These are phyloP conservation scores for Neofusicoccum ribis DNA, from an alignment of 2,329 filamentous ascomycete genomes.

Conservation along the genomic window DNA sequence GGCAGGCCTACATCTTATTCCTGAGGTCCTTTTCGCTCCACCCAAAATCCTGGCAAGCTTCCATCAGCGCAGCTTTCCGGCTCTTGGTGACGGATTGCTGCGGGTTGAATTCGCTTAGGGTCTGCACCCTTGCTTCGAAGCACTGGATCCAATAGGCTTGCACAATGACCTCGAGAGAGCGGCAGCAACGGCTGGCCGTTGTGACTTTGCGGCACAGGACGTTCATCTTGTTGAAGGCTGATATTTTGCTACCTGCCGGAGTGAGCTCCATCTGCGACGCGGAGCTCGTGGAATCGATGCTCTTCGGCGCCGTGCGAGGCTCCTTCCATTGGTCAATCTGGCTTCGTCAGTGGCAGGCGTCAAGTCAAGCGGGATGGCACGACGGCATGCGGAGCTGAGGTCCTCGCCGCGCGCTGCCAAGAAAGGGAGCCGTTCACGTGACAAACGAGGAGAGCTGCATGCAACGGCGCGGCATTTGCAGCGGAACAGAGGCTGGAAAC, in stretches of 20 bases:
- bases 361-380: no score
- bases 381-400: no score
- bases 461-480: no score
- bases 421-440: background rate
- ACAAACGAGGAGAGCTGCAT: background rate
- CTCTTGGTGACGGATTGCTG: constrained; percentile 49
- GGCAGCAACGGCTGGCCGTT: constrained; percentile 53
- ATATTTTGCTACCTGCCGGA: background rate
- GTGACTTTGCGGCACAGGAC: constrained; percentile 47
- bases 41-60: constrained; percentile 55
- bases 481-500: no score
- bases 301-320: background rate
- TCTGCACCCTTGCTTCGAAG: constrained; percentile 53
- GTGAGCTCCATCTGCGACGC: background rate
- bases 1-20: constrained; percentile 43
- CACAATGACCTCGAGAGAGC: constrained; percentile 60
- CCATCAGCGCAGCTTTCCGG: constrained; percentile 53
- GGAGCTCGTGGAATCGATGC: background rate
- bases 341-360: constrained; percentile 21
- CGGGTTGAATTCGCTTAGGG: constrained; percentile 42
- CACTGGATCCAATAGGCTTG: constrained; percentile 59
- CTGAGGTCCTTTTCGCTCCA: constrained; percentile 61
- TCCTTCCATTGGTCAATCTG: constrained; percentile 21
- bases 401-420: background rate
- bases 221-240: constrained; percentile 44